These are phyloP conservation scores for Yamadazyma laniorum DNA, from an alignment of 805 yeast species.

Conservation along the genomic window DNA sequence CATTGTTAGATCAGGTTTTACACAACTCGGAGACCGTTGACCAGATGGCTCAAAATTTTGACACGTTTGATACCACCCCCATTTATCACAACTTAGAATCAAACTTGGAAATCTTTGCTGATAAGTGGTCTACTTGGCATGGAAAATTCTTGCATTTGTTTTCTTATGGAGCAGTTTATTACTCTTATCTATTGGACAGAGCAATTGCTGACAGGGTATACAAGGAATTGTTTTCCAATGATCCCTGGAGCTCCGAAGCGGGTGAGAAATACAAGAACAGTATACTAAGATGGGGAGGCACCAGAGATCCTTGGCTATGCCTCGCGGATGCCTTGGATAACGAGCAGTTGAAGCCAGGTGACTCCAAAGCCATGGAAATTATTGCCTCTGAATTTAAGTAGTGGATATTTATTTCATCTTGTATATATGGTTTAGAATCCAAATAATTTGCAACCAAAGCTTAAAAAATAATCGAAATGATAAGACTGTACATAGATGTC, in stretches of 20 bases:
- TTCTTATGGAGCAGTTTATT: constrained; percentile 92
- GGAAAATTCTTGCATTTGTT: constrained; percentile 92
- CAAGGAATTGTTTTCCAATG: constrained; percentile 62
- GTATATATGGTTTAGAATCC: no score
- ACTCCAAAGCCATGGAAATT: constrained; percentile 63
- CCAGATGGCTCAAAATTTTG: constrained; percentile 14
- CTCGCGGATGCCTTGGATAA: constrained; percentile 74
- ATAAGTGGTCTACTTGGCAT: constrained; percentile 78
- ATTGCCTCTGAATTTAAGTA: constrained; percentile 15
- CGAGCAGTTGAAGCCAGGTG: constrained; percentile 63
- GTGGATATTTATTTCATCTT: not conserved
- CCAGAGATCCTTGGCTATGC: constrained; percentile 84
- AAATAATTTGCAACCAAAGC: no score
- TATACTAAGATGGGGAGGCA: constrained; percentile 91
- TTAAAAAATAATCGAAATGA: no score
- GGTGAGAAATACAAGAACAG: constrained; percentile 72
- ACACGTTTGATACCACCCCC: constrained; percentile 51
- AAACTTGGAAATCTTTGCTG: constrained; percentile 60
- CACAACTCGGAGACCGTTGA: constrained; percentile 46
- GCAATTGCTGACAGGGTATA: constrained; percentile 89
- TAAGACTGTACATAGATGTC: no score
- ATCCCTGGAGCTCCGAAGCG: constrained; percentile 69
- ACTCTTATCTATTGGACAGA: constrained; percentile 86
- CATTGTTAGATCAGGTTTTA: constrained; percentile 78
- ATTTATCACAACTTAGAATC: constrained; percentile 67